phyloP scores from a whole-genome alignment of 345 rosid genomes.

The Pugionium dolabratum region DNA sequence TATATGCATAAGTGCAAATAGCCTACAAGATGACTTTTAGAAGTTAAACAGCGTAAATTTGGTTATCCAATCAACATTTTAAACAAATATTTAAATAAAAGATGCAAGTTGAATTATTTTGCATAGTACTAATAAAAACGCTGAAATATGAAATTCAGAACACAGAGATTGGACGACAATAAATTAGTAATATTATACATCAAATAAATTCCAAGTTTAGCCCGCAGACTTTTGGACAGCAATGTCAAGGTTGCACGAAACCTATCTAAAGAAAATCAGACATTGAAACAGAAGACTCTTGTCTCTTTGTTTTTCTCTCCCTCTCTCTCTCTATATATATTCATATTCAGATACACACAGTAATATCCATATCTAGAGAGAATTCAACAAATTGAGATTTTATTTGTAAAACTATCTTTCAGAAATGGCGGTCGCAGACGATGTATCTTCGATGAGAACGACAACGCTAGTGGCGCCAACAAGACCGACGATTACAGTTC shows the following conservation, averaged over 20 bases:
- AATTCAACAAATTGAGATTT: neutral
- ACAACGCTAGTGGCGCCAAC: constrained; percentile 42
- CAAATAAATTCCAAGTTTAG: constrained; percentile 27
- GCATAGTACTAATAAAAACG: constrained; percentile 9
- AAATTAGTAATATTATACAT: constrained; percentile 13
- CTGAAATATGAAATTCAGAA: constrained; percentile 21
- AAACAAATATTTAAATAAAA: neutral
- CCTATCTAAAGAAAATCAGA: constrained; percentile 23
- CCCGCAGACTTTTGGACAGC: constrained; percentile 36
- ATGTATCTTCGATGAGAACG: constrained; percentile 36
- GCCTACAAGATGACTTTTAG: constrained; percentile 29
- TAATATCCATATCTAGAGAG: constrained; percentile 19
- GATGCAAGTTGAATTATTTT: constrained; percentile 33
- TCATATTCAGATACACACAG: neutral
- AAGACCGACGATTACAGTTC: constrained; percentile 72
- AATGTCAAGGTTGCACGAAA: constrained; percentile 47
- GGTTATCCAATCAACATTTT: constrained; percentile 18
- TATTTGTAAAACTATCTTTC: neutral
- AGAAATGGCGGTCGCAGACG: constrained; percentile 55
- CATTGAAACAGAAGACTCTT: constrained; percentile 41
- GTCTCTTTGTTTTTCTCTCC: constrained; percentile 24
- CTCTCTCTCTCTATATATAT: neutral
- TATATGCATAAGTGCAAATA: neutral
- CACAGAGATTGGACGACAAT: constrained; percentile 33
- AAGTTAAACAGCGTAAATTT: constrained; percentile 37